Evolutionary conservation across 108 stramenopile genomes (phyloP).

Genomic region (Epithemia pelagica): DNA sequence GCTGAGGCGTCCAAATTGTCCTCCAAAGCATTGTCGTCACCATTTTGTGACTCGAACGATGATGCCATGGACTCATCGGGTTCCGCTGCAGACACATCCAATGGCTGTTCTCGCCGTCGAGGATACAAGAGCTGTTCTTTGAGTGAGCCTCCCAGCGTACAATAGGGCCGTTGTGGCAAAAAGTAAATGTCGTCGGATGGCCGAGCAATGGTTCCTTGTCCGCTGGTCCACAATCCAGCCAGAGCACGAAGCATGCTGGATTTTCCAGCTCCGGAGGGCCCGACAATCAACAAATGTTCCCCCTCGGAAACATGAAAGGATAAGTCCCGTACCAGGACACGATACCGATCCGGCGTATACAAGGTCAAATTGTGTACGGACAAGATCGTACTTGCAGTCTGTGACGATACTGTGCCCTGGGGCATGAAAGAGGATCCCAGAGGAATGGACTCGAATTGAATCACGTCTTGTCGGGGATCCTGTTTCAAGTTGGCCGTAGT

Average conservation of each 20-base stretch:
- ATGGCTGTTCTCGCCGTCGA: not conserved
- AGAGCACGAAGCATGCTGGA: slow-evolving; percentile 79
- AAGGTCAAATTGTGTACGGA: slow-evolving; percentile 48
- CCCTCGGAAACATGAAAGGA: slow-evolving; percentile 50
- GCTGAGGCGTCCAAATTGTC: slow-evolving; percentile 11
- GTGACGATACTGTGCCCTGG: not conserved
- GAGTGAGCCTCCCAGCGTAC: slow-evolving; percentile 74
- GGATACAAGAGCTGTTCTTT: slow-evolving; percentile 91
- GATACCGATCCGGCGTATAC: slow-evolving; percentile 71
- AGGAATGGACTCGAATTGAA: not conserved
- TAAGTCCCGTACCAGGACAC: slow-evolving; percentile 55
- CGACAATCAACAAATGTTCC: slow-evolving; percentile 87
- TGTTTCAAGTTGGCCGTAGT: not conserved
- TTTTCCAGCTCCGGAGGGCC: slow-evolving; percentile 84
- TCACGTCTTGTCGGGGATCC: not conserved
- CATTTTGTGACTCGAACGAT: slow-evolving; percentile 18
- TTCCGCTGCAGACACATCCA: slow-evolving; percentile 17
- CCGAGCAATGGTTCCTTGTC: slow-evolving; percentile 69
- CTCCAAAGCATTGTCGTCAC: slow-evolving; percentile 26
- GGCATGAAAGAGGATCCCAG: not conserved
- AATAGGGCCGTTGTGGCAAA: slow-evolving; percentile 93
- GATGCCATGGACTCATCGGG: slow-evolving; percentile 2
- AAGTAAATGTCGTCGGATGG: slow-evolving; percentile 84
- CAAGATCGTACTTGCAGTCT: slow-evolving; percentile 17
- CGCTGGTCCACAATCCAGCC: slow-evolving; percentile 88